Evolutionary conservation across 2,329 filamentous ascomycete genomes (phyloP).

Genomic region (Cylindrodendrum hubeiense): DNA sequence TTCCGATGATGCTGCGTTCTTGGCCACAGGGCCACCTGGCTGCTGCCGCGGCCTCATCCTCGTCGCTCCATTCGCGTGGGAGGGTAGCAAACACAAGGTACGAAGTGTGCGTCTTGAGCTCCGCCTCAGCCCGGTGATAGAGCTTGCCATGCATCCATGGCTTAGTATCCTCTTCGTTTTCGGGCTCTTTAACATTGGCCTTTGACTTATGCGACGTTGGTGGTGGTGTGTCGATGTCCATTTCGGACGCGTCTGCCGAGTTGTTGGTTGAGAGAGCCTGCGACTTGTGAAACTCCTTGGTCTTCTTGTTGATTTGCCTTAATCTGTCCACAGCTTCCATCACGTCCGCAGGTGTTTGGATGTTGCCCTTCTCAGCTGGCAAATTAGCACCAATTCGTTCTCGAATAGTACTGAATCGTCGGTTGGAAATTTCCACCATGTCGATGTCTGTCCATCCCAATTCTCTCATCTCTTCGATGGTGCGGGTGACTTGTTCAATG

Average conservation of each 20-base stretch:
- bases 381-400: constrained; percentile 81
- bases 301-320: constrained; percentile 77
- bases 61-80: constrained; percentile 86
- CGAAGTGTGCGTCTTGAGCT: constrained; percentile 96
- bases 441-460: constrained; percentile 92
- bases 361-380: constrained; percentile 76
- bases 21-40: constrained; percentile 73
- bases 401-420: constrained; percentile 82
- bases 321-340: constrained; percentile 82
- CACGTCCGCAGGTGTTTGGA: constrained; percentile 78
- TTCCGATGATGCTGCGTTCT: constrained; percentile 65
- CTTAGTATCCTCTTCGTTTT: constrained; percentile 54
- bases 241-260: constrained; percentile 51
- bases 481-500: constrained; percentile 94
- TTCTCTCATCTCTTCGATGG: constrained; percentile 82
- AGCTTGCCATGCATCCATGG: constrained; percentile 82
- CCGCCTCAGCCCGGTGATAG: constrained; percentile 84
- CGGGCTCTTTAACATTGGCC: constrained; percentile 42
- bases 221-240: constrained; percentile 53
- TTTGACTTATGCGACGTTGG: constrained; percentile 43
- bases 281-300: constrained; percentile 71
- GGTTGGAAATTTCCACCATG: constrained; percentile 90
- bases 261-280: constrained; percentile 38
- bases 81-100: constrained; percentile 94
- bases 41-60: constrained; percentile 79